Percentiles rank a stretch among this genome's conserved stretches.
These are phyloP conservation scores for Solanum tacnaense DNA, from an alignment of 257 asterid genomes.

Conservation along the genomic window DNA sequence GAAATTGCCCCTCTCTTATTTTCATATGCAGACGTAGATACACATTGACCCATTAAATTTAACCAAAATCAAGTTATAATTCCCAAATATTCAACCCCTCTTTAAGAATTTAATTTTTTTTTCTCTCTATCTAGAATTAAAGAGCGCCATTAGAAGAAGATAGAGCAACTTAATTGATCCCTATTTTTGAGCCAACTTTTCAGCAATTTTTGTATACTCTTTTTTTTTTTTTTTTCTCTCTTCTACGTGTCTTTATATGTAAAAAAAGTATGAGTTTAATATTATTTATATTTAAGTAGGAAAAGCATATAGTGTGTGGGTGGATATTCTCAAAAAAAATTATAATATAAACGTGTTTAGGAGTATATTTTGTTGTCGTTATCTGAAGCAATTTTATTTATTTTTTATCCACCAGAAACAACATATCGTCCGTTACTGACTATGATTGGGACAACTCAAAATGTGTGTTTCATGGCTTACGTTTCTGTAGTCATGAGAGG, in stretches of 20 bases:
- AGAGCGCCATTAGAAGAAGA: neutral
- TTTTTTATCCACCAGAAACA: neutral
- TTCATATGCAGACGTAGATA: neutral
- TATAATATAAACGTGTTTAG: neutral
- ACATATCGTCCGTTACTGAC: neutral
- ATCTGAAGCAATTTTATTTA: neutral
- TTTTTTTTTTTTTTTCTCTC: neutral
- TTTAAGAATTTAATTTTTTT: neutral
- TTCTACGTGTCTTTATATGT: neutral
- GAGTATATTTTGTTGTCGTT: neutral
- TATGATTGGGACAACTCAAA: neutral
- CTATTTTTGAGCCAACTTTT: neutral
- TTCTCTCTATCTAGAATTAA: neutral
- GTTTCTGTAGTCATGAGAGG: neutral
- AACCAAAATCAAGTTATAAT: neutral
- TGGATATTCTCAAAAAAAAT: neutral
- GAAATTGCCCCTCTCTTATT: conserved; percentile 1
- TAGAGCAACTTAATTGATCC: neutral
- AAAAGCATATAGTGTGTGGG: neutral
- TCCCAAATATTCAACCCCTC: neutral
- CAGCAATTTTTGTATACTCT: neutral
- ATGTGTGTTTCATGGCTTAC: neutral
- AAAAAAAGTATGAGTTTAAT: neutral
- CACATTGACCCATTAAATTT: conserved; percentile 24
- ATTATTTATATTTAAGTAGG: neutral